These are phyloP conservation scores for Fusarium brachygibbosum DNA, from an alignment of 2,329 filamentous ascomycete genomes.

Conservation along the genomic window DNA sequence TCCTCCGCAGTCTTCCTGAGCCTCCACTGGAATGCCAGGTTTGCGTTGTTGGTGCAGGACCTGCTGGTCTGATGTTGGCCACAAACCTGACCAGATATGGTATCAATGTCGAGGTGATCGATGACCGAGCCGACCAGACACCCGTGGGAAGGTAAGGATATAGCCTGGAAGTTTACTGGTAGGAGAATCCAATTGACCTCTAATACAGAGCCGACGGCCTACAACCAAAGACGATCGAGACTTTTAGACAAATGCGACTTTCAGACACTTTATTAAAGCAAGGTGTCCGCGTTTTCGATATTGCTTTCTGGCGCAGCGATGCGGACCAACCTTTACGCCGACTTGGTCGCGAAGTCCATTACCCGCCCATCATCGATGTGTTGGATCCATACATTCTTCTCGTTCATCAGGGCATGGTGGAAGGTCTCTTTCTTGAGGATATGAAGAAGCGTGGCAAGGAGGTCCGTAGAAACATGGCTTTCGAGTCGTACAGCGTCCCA, in stretches of 20 bases:
- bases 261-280: conserved; percentile 76
- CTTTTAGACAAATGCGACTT: conserved; percentile 78
- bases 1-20: conserved; percentile 63
- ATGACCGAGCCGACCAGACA: conserved; percentile 77
- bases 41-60: conserved; percentile 68
- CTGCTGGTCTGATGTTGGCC: conserved; percentile 69
- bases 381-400: conserved; percentile 70
- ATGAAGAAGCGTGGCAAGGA: conserved; percentile 73
- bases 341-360: conserved; percentile 76
- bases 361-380: conserved; percentile 72
- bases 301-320: conserved; percentile 77
- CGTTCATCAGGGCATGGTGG: conserved; percentile 81
- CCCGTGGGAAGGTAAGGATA: conserved; percentile 68
- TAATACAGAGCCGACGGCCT: conserved; percentile 73
- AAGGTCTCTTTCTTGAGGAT: conserved; percentile 77
- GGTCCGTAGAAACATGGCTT: conserved; percentile 74
- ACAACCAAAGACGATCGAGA: conserved; percentile 84
- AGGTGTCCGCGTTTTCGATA: conserved; percentile 79
- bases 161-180: conserved; percentile 1
- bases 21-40: conserved; percentile 62
- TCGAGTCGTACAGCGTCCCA: conserved; percentile 67
- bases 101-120: conserved; percentile 74
- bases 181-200: conserved; percentile 36
- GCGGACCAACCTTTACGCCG: conserved; percentile 67
- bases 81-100: conserved; percentile 73